phyloP scores from a whole-genome alignment of 768 basidiomycete species.

The Crassisporium funariophilum region DNA sequence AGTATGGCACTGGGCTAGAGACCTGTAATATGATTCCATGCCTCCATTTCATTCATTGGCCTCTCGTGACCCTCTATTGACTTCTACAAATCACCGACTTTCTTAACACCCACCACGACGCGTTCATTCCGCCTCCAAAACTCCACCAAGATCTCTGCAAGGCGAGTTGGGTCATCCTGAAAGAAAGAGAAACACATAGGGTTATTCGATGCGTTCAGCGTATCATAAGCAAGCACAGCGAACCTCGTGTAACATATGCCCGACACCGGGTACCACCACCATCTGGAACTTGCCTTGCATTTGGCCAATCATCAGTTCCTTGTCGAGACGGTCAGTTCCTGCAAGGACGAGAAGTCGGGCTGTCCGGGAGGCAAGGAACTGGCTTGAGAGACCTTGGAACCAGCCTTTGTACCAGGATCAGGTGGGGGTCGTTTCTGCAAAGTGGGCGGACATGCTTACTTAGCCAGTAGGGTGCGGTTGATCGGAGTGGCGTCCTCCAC shows the following conservation, averaged over 20 bases:
- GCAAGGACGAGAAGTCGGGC: constrained; percentile 90
- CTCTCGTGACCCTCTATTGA: background rate
- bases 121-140: constrained; percentile 93
- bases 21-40: background rate
- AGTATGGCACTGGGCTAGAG: no score
- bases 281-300: constrained; percentile 98
- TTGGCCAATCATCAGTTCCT: constrained; percentile 92
- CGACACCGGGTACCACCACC: constrained; percentile 81
- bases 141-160: constrained; percentile 81
- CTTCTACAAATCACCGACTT: constrained; percentile 48
- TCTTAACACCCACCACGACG: constrained; percentile 60
- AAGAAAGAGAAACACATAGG: constrained; percentile 1
- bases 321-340: constrained; percentile 91
- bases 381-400: constrained; percentile 82
- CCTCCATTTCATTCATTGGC: background rate
- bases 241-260: constrained; percentile 95
- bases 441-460: constrained; percentile 48
- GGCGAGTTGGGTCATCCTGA: constrained; percentile 81
- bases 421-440: background rate
- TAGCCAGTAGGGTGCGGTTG: constrained; percentile 88
- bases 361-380: constrained; percentile 75
- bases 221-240: constrained; percentile 16
- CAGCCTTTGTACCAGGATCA: constrained; percentile 58
- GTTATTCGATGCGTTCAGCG: no score
- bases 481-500: constrained; percentile 85